Evolutionary conservation across 139 green algal genomes (phyloP).

Genomic region (Mesotaenium endlicherianum): DNA sequence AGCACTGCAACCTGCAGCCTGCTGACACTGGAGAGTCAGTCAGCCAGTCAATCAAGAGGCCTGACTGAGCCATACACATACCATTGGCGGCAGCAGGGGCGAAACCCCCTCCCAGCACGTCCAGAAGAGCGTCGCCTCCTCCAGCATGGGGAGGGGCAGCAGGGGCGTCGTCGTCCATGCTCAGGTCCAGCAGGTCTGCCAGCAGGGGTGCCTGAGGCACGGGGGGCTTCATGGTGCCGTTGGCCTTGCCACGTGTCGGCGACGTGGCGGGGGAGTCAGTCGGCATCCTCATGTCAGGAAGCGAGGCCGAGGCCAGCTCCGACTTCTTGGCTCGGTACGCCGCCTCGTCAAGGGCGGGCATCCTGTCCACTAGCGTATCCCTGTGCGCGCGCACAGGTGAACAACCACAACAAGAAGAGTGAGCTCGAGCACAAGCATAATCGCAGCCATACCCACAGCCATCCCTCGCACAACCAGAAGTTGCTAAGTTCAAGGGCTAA

Average conservation of each 20-base stretch:
- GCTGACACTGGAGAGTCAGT: too few relatives aligned
- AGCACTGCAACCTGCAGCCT: too few relatives aligned
- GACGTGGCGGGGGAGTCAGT: not conserved
- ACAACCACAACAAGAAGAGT: not conserved
- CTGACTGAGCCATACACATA: too few relatives aligned
- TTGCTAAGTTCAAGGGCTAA: too few relatives aligned
- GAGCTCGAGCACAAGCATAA: not conserved
- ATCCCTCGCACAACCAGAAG: too few relatives aligned
- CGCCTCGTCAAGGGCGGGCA: conserved; percentile 84
- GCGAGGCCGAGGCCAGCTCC: conserved; percentile 1
- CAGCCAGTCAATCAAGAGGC: too few relatives aligned
- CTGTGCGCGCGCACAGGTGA: conserved; percentile 10
- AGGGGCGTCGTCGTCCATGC: conserved; percentile 1
- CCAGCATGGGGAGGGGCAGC: not conserved
- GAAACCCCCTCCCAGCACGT: conserved; percentile 63
- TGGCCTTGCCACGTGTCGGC: conserved; percentile 1
- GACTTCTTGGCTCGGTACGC: conserved; percentile 33
- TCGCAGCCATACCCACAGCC: too few relatives aligned
- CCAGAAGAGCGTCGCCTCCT: conserved; percentile 22
- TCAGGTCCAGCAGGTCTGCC: conserved; percentile 51
- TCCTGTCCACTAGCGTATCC: conserved; percentile 83
- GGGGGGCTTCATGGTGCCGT: not conserved
- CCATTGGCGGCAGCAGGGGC: not conserved
- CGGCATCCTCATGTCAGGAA: not conserved
- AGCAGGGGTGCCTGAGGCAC: conserved; percentile 10